Evolutionary conservation across 2,329 filamentous ascomycete species (phyloP).

Genomic region (Venturia oleaginea): DNA sequence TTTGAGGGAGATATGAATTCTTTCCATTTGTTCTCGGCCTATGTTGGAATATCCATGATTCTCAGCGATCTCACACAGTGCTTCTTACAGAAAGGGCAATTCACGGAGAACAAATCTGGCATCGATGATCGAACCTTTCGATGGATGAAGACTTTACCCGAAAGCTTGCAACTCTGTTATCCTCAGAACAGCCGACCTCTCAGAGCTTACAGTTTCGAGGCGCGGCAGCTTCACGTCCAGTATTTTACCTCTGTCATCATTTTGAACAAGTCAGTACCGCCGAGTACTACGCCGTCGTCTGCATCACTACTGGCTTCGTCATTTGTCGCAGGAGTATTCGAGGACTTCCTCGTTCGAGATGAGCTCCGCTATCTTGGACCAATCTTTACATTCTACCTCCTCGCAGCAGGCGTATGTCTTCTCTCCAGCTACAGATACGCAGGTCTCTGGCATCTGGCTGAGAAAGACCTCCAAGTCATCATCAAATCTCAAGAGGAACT

Average conservation of each 20-base stretch:
- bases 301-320: constrained; percentile 33
- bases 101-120: constrained; percentile 24
- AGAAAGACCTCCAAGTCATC: constrained; percentile 24
- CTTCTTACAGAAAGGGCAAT: constrained; percentile 27
- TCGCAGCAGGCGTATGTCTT: constrained; percentile 32
- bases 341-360: constrained; percentile 34
- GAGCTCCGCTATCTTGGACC: constrained; percentile 33
- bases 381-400: constrained; percentile 34
- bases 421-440: constrained; percentile 31
- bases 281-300: constrained; percentile 25
- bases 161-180: constrained; percentile 24
- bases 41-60: constrained; percentile 31
- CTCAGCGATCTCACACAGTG: constrained; percentile 33
- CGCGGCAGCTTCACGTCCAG: constrained; percentile 28
- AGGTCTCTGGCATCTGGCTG: constrained; percentile 22
- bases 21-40: constrained; percentile 30
- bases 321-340: constrained; percentile 34
- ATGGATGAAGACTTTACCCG: constrained; percentile 31
- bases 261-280: constrained; percentile 27
- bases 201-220: constrained; percentile 26
- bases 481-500: constrained; percentile 24
- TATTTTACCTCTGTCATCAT: constrained; percentile 34
- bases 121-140: constrained; percentile 32
- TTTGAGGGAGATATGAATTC: constrained; percentile 24
- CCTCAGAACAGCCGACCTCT: constrained; percentile 20